Evolutionary conservation across 2,329 filamentous ascomycete species (phyloP), one percentile per base, ranked within the genome.

Genomic region (Beauveria brongniartii): DNA sequence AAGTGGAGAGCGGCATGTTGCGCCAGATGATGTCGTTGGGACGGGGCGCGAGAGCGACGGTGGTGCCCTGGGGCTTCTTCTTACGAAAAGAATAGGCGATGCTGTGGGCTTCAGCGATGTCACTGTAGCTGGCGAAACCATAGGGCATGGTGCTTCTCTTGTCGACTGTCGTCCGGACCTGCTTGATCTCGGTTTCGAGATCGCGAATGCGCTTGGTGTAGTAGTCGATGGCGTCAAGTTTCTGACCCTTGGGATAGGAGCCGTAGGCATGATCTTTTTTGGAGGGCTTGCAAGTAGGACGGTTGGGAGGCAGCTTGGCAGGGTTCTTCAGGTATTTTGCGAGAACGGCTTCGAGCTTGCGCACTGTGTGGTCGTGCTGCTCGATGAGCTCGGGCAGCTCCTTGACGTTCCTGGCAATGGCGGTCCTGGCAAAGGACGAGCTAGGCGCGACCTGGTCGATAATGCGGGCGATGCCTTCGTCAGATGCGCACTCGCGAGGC

Each of bases 1-100:
- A 78, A 44, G 86, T 86, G 18, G 81, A 84, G 61, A 97, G 77
- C 6, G 85, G 82, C 77, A 99, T 83, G 69, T 99, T 99, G 71
- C 91, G 88, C 94, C 94, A 99, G 65, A 99, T 96, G 58, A 99
- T 84, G 71, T 97, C 93, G 70, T 90, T 91, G 3, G 94, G 93
- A 62, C 86, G 85, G 2, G 94, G 92, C 1, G 94, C 92, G 16
- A 97, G 80, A 6, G 78, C 80, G 60, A 99, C 84, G 0, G 83
- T 89, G 0, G 91, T 86, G 5, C 91, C 91, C 46, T 90, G 81
- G 0, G 91, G 90, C 67, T 88, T 89, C 77, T 94, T 94, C 54
- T 86, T 90, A 62, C 89, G 89, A 24, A 89, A 85, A 10, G 87
- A 83, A 74, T 89, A 96, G 12, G 92, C 94, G 64, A 96, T 92